Evolutionary conservation across 495 filamentous ascomycete genomes (phyloP).

Genomic region (Penicillium maclennaniae): DNA sequence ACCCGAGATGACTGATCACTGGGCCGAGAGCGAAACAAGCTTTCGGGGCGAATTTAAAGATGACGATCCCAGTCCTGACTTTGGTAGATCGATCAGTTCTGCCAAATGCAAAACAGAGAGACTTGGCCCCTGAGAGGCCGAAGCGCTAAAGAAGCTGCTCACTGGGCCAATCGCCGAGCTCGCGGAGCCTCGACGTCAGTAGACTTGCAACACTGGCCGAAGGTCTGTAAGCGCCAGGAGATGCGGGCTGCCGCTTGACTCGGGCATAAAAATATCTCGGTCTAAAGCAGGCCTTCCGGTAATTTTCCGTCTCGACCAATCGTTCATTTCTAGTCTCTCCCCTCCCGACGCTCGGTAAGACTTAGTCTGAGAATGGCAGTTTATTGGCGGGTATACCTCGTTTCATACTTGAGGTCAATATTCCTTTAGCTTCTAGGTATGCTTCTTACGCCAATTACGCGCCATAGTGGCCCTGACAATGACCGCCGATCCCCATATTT

Average conservation of each 20-base stretch:
- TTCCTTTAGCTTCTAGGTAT: slow-evolving; percentile 1
- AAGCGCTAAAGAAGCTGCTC: slow-evolving; percentile 13
- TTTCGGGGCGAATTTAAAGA: no score
- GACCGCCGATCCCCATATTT: slow-evolving; percentile 13
- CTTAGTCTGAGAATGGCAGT: background rate
- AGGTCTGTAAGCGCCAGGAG: slow-evolving; percentile 23
- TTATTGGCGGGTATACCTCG: slow-evolving; percentile 7
- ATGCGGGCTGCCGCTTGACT: slow-evolving; percentile 8
- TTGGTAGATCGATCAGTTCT: background rate
- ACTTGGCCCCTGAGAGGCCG: background rate
- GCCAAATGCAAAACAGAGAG: slow-evolving; percentile 7
- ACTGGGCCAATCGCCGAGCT: slow-evolving; percentile 4
- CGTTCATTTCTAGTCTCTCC: slow-evolving; percentile 2
- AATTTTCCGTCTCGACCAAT: slow-evolving; percentile 16
- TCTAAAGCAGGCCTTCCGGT: slow-evolving; percentile 8
- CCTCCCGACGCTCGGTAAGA: slow-evolving; percentile 1
- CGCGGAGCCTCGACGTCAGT: slow-evolving; percentile 1
- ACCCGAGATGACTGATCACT: background rate
- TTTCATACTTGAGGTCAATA: slow-evolving; percentile 12
- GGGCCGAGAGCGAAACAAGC: no score
- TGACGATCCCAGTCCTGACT: background rate
- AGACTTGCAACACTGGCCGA: slow-evolving; percentile 15
- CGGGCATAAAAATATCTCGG: slow-evolving; percentile 15
- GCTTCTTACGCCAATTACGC: slow-evolving; percentile 14
- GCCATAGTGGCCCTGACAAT: background rate